A percentile compares a stretch with the other conserved stretches of the same genome.
These are phyloP conservation scores for Ciborinia camelliae DNA, from an alignment of 2,329 filamentous ascomycete species.

Conservation along the genomic window DNA sequence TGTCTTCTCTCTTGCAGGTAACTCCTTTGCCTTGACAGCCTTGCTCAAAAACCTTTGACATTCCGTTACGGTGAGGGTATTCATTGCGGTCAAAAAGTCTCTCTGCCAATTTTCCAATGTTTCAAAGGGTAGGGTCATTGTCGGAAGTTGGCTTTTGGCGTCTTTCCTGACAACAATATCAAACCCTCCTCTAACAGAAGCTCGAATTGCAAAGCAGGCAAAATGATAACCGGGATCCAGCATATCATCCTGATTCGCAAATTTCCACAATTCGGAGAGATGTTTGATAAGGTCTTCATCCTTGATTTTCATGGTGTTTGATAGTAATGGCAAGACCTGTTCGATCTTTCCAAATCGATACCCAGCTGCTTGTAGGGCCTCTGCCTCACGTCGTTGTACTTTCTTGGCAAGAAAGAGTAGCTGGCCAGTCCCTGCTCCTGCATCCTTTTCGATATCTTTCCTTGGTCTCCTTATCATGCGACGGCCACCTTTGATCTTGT, in stretches of 20 bases:
- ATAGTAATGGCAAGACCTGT: slow-evolving; percentile 66
- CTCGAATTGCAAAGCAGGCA: slow-evolving; percentile 56
- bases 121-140: slow-evolving; percentile 51
- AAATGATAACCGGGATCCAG: slow-evolving; percentile 54
- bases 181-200: slow-evolving; percentile 44
- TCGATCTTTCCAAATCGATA: slow-evolving; percentile 72
- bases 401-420: slow-evolving; percentile 75
- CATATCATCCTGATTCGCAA: slow-evolving; percentile 47
- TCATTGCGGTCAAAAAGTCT: slow-evolving; percentile 47
- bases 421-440: slow-evolving; percentile 42
- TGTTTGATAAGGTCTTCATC: slow-evolving; percentile 57
- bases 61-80: slow-evolving; percentile 45
- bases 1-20: slow-evolving; percentile 41
- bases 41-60: slow-evolving; percentile 41
- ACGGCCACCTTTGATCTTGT: slow-evolving; percentile 17
- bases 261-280: slow-evolving; percentile 62
- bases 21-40: slow-evolving; percentile 37
- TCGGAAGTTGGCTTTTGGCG: slow-evolving; percentile 59
- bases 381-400: slow-evolving; percentile 56
- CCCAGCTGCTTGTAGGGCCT: slow-evolving; percentile 64
- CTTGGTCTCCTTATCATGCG: slow-evolving; percentile 7
- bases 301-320: slow-evolving; percentile 71
- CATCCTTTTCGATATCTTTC: slow-evolving; percentile 14
- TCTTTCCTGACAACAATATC: slow-evolving; percentile 38
- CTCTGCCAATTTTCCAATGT: slow-evolving; percentile 54